Conservation (phyloP, 768 basidiomycete genomes). For the Boletus vermiculosoides region DNA sequence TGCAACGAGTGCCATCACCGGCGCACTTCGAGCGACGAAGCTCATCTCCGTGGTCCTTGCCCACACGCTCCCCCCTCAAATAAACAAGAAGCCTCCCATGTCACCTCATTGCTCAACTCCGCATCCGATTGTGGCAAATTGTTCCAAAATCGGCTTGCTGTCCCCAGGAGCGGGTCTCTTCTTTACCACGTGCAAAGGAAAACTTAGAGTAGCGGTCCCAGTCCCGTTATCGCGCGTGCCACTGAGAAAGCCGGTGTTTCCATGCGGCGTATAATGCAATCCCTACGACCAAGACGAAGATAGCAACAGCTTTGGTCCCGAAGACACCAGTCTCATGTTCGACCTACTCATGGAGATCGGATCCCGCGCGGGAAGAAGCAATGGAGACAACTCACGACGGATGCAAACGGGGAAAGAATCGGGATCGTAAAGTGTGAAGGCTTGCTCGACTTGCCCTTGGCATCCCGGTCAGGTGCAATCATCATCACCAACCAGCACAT, state of each 20-base stretch:
- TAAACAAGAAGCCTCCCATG: slow-evolving; percentile 7
- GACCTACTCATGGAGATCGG: slow-evolving; percentile 42
- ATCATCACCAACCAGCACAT: slow-evolving; percentile 20
- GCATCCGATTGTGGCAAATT: slow-evolving; percentile 4
- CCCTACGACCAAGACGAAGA: slow-evolving; percentile 41
- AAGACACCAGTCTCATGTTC: slow-evolving; percentile 70
- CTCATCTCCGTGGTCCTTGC: slow-evolving; percentile 10
- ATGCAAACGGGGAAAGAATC: slow-evolving; percentile 74
- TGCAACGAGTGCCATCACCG: background rate
- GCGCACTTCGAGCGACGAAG: background rate
- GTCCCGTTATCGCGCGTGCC: slow-evolving; percentile 11
- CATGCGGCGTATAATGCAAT: slow-evolving; percentile 43
- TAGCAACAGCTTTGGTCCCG: slow-evolving; percentile 44
- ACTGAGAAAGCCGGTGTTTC: slow-evolving; percentile 38
- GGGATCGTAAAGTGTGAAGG: slow-evolving; percentile 74
- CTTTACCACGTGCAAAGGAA: background rate
- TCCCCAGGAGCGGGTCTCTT: background rate
- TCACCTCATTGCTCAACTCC: slow-evolving; percentile 1
- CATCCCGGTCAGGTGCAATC: slow-evolving; percentile 13
- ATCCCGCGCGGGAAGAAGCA: background rate
- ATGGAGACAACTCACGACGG: slow-evolving; percentile 48
- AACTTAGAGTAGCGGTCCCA: background rate
- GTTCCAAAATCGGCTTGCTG: slow-evolving; percentile 7
- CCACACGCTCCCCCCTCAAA: background rate
- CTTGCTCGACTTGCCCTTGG: slow-evolving; percentile 9